Base-by-base conservation (phyloP, 2,329 filamentous ascomycete species). In the Alternaria ventricosa region DNA sequence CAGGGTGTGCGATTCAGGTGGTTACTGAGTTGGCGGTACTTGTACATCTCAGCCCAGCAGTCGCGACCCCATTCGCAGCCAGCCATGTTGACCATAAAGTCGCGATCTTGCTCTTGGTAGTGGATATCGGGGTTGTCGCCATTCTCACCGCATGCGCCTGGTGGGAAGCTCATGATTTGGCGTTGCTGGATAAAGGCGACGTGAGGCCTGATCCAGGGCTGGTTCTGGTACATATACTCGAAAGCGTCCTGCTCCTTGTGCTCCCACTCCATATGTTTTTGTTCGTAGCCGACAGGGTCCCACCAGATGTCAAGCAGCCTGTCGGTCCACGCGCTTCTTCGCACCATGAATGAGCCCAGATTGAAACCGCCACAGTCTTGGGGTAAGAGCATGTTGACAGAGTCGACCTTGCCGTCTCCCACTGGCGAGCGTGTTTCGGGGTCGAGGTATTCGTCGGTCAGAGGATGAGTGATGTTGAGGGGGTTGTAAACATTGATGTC, bases 241-340 rank as follows among this genome's bases (percentile, higher is more conserved):
- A 99, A 84, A 2, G 94, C 93, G 77, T 98, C 94, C 82, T 99
- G 96, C 80, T 99, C 96, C 79, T 98, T 98, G 84, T 99, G 96
- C 76, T 96, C 94, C 96, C 96, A 99, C 66, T 96, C 88, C 94
- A 97, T 97, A 80, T 99, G 96, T 78, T 94, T 96, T 82, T 99
- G 96, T 82, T 99, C 96, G 80, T 99, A 99, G 61, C 91, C 89
- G 28, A 98, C 94, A 0, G 96, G 96, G 75, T 99, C 96, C 96
- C 96, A 99, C 96, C 96, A 99, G 56, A 97, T 87, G 76, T 99
- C 96, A 36, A 99, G 87, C 18, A 99, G 83, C 5, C 93, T 90
- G 74, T 98, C 95, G 0, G 94, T 93, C 93, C 94, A 99, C 25
- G 89, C 85, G 74, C 92, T 93, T 64, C 96, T 89, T 54, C 90